Conservation (phyloP, 2,329 filamentous ascomycete genomes). For the Fusarium citri region DNA sequence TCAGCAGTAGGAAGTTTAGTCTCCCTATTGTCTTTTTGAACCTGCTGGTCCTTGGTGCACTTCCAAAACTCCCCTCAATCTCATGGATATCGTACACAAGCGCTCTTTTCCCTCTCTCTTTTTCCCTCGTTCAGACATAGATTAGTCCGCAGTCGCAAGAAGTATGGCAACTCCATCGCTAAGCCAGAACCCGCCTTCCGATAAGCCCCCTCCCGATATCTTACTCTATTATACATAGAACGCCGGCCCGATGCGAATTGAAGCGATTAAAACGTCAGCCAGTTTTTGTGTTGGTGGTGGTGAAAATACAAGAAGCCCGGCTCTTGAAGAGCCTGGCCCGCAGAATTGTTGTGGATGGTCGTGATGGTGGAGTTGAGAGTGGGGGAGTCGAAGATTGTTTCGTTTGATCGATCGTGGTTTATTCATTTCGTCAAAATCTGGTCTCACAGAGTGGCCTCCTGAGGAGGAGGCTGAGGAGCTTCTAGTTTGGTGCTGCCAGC, state of each 20-base stretch:
- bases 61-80: conserved; percentile 5
- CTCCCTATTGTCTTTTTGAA: conserved; percentile 17
- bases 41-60: conserved; percentile 10
- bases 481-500: conserved; percentile 88
- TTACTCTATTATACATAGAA: conserved; percentile 51
- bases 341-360: conserved; percentile 19
- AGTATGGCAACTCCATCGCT: conserved; percentile 41
- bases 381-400: conserved; percentile 28
- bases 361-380: conserved; percentile 45
- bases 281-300: conserved; percentile 34
- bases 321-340: conserved; percentile 11
- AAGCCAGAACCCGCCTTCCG: conserved; percentile 40
- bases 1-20: conserved; percentile 17
- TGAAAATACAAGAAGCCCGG: conserved; percentile 39
- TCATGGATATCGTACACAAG: conserved; percentile 35
- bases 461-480: conserved; percentile 55
- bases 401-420: conserved; percentile 20
- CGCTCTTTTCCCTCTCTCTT: conserved; percentile 13
- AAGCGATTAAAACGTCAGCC: conserved; percentile 39
- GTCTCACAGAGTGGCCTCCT: conserved; percentile 46
- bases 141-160: conserved; percentile 30
- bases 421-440: conserved; percentile 20
- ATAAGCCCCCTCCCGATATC: conserved; percentile 24
- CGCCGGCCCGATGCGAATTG: conserved; percentile 50
- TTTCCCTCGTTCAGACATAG: conserved; percentile 29